These are phyloP conservation scores for Metarhizium sp. DNA, from an alignment of 2,329 filamentous ascomycete species.

Conservation along the genomic window DNA sequence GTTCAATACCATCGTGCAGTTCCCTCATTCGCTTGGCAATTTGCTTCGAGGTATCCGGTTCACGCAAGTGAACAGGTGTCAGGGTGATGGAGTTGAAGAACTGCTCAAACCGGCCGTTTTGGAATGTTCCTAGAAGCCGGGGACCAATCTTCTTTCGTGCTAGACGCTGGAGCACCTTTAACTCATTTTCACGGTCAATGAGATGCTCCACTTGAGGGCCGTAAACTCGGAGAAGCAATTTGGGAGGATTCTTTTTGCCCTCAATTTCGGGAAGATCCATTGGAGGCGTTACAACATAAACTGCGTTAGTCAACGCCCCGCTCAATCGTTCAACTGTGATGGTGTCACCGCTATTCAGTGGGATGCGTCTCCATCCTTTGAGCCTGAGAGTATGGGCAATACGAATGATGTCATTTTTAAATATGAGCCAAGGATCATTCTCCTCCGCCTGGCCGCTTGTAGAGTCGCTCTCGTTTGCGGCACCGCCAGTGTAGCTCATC, in stretches of 20 bases:
- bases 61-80: conserved; percentile 64
- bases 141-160: conserved; percentile 91
- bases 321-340: conserved; percentile 71
- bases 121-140: conserved; percentile 81
- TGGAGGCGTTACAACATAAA: conserved; percentile 87
- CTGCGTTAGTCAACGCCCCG: conserved; percentile 89
- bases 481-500: conserved; percentile 57
- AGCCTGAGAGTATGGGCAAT: conserved; percentile 80
- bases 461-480: conserved; percentile 30
- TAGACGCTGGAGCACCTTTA: conserved; percentile 76
- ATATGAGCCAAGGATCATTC: conserved; percentile 67
- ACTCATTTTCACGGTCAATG: conserved; percentile 85
- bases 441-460: conserved; percentile 45
- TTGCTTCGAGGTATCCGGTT: conserved; percentile 75
- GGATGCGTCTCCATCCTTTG: conserved; percentile 83
- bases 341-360: conserved; percentile 57
- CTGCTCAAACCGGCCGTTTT: conserved; percentile 92
- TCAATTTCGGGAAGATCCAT: conserved; percentile 38
- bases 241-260: conserved; percentile 42
- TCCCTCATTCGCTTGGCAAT: conserved; percentile 98
- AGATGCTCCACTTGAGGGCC: conserved; percentile 92
- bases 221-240: conserved; percentile 84
- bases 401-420: conserved; percentile 88
- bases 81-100: conserved; percentile 81
- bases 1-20: conserved; percentile 84